These are phyloP conservation scores for Globisporangium emineosum DNA, from an alignment of 352 stramenopile species.

Conservation along the genomic window DNA sequence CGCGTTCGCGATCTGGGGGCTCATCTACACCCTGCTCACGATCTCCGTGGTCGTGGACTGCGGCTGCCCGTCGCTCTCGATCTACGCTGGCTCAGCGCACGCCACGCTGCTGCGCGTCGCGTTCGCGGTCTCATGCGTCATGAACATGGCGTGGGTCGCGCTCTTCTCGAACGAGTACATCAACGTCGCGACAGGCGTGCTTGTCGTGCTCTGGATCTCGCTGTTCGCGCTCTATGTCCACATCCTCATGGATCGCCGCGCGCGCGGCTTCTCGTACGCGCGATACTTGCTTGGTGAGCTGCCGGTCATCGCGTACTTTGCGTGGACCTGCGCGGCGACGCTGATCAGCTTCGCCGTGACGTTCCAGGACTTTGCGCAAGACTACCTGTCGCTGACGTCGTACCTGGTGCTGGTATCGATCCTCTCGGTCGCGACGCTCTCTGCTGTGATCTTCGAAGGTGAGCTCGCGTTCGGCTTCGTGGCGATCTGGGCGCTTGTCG, in stretches of 20 bases:
- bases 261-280: constrained; percentile 38
- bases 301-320: constrained; percentile 65
- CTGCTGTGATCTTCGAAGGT: constrained; percentile 46
- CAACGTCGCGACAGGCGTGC: constrained; percentile 46
- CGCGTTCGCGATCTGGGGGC: constrained; percentile 77
- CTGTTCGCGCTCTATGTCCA: constrained; percentile 57
- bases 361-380: constrained; percentile 40
- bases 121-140: constrained; percentile 63
- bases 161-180: constrained; percentile 69
- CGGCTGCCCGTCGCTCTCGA: constrained; percentile 52
- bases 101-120: constrained; percentile 43
- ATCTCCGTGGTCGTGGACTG: constrained; percentile 64
- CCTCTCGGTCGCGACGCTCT: constrained; percentile 54
- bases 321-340: constrained; percentile 65
- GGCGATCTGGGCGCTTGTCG: constrained; percentile 61
- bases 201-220: constrained; percentile 60
- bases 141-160: constrained; percentile 71
- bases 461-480: constrained; percentile 63
- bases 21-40: constrained; percentile 77
- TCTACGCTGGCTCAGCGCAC: constrained; percentile 51
- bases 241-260: constrained; percentile 40
- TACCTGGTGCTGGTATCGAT: constrained; percentile 61
- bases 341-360: constrained; percentile 70
- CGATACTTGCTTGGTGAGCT: constrained; percentile 62
- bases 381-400: constrained; percentile 47